Evolutionary conservation across 768 basidiomycete genomes (phyloP).

Genomic region (Ramaria sp.): DNA sequence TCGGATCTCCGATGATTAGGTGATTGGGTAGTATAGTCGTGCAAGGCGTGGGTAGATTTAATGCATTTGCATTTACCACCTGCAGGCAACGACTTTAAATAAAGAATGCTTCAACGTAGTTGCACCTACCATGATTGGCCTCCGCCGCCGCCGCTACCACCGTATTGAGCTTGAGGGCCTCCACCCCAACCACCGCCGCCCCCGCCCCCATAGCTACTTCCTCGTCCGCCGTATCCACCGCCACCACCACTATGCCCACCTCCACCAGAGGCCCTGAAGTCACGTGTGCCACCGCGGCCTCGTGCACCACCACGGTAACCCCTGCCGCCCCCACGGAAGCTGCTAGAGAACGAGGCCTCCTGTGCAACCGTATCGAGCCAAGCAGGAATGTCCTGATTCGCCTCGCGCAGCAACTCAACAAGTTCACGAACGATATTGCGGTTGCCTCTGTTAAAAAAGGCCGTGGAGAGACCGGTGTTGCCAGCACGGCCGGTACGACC

Average conservation of each 20-base stretch:
- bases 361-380: conserved; percentile 86
- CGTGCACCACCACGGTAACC: conserved; percentile 38
- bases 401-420: conserved; percentile 87
- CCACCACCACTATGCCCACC: conserved; percentile 28
- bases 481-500: conserved; percentile 98
- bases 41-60: not conserved
- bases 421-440: conserved; percentile 87
- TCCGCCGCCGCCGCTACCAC: conserved; percentile 18
- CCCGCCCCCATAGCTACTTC: conserved; percentile 23
- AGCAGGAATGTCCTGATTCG: conserved; percentile 85
- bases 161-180: conserved; percentile 7
- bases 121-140: conserved; percentile 6
- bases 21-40: not conserved
- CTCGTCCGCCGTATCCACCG: conserved; percentile 16
- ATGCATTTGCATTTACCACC: conserved; percentile 33
- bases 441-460: conserved; percentile 93
- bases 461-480: conserved; percentile 90
- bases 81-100: conserved; percentile 12
- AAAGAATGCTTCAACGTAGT: not conserved
- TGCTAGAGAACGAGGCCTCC: conserved; percentile 64
- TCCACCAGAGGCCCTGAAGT: conserved; percentile 27
- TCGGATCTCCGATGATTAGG: not conserved
- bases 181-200: conserved; percentile 18
- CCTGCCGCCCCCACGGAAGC: conserved; percentile 34
- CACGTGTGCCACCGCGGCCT: conserved; percentile 42